Conservation (phyloP, 257 asterid species). For the Coffea eugenioides region DNA sequence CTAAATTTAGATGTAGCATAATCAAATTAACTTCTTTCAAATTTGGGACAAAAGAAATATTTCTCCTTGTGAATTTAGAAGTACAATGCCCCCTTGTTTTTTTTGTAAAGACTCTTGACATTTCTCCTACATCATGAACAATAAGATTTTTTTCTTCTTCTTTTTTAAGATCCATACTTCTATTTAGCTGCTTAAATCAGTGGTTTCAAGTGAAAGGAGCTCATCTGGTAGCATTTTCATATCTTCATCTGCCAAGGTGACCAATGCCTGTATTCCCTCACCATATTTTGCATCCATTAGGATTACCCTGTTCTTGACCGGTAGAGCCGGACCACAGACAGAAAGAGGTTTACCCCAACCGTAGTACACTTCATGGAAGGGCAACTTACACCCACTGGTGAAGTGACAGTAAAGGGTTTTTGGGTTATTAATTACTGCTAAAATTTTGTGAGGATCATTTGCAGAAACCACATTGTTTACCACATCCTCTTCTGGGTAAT, state of each 20-base stretch:
- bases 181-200: not conserved
- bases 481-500: no score
- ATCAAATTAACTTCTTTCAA: no score
- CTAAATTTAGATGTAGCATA: no score
- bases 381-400: slow-evolving; percentile 29
- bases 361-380: slow-evolving; percentile 18
- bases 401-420: slow-evolving; percentile 6
- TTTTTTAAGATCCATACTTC: slow-evolving; percentile 41
- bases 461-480: not conserved
- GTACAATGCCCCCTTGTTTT: no score
- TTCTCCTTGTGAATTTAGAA: no score
- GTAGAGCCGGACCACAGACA: slow-evolving; percentile 2
- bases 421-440: not conserved
- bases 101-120: no score
- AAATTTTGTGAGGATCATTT: not conserved
- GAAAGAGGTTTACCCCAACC: slow-evolving; percentile 27
- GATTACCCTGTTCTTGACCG: not conserved
- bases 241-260: not conserved
- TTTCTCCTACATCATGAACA: no score
- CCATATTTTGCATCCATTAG: not conserved
- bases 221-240: not conserved
- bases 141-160: no score
- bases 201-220: not conserved
- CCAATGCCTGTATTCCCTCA: not conserved
- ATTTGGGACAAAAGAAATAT: no score